Percentiles rank a stretch among this genome's conserved stretches.
phyloP scores from a whole-genome alignment of 805 yeast species.

The Candida wancherniae region DNA sequence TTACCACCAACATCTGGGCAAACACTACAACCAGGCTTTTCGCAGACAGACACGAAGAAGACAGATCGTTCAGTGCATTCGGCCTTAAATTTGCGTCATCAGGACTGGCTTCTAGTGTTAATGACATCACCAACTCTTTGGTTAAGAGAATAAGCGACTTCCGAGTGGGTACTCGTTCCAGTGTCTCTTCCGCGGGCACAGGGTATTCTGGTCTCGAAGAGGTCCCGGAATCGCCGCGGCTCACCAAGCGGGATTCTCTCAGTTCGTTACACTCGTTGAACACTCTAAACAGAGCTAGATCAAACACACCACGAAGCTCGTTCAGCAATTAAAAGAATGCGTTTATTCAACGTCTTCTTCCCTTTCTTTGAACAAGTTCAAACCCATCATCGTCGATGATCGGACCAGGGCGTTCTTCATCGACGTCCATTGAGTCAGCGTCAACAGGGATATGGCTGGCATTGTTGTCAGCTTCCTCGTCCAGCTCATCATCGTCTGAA shows the following conservation, averaged over 20 bases:
- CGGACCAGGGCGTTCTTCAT: constrained; percentile 39
- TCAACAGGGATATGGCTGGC: constrained; percentile 17
- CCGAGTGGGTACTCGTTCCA: constrained; percentile 26
- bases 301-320: constrained; percentile 33
- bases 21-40: constrained; percentile 49
- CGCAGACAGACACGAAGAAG: constrained; percentile 24
- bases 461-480: constrained; percentile 42
- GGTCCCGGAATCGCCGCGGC: constrained; percentile 16
- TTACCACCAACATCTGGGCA: constrained; percentile 48
- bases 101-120: constrained; percentile 10
- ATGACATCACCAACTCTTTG: constrained; percentile 45
- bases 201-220: constrained; percentile 30
- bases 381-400: constrained; percentile 92
- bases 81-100: constrained; percentile 12
- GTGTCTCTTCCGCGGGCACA: constrained; percentile 21
- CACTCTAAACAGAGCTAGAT: constrained; percentile 31
- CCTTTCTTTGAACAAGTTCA: constrained; percentile 74
- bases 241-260: constrained; percentile 26
- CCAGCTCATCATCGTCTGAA: constrained; percentile 43
- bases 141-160: constrained; percentile 46
- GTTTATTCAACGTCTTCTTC: constrained; percentile 37
- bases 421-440: constrained; percentile 29
- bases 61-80: constrained; percentile 18
- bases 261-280: constrained; percentile 38
- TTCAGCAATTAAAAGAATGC: constrained; percentile 15